phyloP scores from a whole-genome alignment of 257 asterid species.

The Solanum arcanum region DNA sequence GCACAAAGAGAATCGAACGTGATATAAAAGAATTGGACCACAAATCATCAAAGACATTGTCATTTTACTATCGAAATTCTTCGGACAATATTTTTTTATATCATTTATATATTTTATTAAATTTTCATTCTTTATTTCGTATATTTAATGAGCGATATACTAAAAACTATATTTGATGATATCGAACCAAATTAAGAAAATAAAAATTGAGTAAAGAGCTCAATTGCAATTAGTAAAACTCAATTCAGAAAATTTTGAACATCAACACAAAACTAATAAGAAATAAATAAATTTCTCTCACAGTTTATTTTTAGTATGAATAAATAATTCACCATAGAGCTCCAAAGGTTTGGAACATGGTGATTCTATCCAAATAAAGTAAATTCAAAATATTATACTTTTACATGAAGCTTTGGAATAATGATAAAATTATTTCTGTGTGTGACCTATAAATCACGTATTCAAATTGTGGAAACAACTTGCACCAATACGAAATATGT shows the following conservation, averaged over 20 bases:
- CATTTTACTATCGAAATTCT: not conserved
- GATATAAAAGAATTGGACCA: not conserved
- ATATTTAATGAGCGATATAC: not conserved
- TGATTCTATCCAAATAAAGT: not conserved
- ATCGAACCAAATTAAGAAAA: not conserved
- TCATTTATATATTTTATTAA: not conserved
- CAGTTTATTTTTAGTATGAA: not conserved
- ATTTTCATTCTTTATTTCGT: accelerated
- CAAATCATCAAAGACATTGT: not conserved
- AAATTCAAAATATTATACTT: not conserved
- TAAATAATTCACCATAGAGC: not conserved
- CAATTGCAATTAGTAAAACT: not conserved
- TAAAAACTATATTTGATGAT: not conserved
- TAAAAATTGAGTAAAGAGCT: not conserved
- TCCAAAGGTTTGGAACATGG: not conserved
- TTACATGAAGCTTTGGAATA: not conserved
- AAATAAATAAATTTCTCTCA: not conserved
- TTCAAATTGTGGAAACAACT: not conserved
- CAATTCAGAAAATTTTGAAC: not conserved
- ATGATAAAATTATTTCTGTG: too few relatives aligned
- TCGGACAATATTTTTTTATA: not conserved
- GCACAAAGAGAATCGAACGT: not conserved
- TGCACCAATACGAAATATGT: not conserved
- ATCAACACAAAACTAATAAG: not conserved
- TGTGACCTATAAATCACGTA: too few relatives aligned